These are phyloP conservation scores for Isabelozyma pseudorhagii DNA, from an alignment of 805 yeast genomes.

Conservation along the genomic window DNA sequence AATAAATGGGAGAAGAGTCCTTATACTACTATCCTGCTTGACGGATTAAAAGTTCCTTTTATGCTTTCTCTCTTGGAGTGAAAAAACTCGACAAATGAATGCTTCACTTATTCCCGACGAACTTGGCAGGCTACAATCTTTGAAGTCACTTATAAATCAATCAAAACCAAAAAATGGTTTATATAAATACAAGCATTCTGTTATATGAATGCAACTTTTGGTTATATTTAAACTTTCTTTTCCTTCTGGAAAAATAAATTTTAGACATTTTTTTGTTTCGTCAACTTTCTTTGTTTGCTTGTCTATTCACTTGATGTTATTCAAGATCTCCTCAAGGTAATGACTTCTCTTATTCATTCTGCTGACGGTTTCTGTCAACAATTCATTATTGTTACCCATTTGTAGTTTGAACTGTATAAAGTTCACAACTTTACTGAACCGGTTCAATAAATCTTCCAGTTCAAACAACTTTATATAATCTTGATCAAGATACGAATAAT, in stretches of 20 bases:
- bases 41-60: too few relatives aligned
- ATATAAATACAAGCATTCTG: background rate
- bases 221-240: background rate
- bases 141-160: background rate
- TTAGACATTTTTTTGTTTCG: too few relatives aligned
- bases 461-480: slow-evolving; percentile 4
- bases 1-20: too few relatives aligned
- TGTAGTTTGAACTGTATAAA: slow-evolving; percentile 11
- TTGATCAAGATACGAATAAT: background rate
- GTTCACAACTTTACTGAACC: slow-evolving; percentile 6
- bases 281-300: background rate
- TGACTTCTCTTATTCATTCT: slow-evolving; percentile 16
- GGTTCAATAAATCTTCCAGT: slow-evolving; percentile 4
- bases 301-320: slow-evolving; percentile 3
- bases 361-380: slow-evolving; percentile 8
- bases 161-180: background rate
- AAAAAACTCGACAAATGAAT: too few relatives aligned
- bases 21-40: too few relatives aligned
- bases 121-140: background rate
- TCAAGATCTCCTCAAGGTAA: slow-evolving; percentile 13
- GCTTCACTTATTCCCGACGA: background rate
- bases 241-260: too few relatives aligned
- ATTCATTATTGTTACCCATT: slow-evolving; percentile 5
- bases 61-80: too few relatives aligned
- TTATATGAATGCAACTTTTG: background rate